Conservation (phyloP, 2,329 filamentous ascomycete genomes). For the Tolypocladium cylindrosporum region DNA sequence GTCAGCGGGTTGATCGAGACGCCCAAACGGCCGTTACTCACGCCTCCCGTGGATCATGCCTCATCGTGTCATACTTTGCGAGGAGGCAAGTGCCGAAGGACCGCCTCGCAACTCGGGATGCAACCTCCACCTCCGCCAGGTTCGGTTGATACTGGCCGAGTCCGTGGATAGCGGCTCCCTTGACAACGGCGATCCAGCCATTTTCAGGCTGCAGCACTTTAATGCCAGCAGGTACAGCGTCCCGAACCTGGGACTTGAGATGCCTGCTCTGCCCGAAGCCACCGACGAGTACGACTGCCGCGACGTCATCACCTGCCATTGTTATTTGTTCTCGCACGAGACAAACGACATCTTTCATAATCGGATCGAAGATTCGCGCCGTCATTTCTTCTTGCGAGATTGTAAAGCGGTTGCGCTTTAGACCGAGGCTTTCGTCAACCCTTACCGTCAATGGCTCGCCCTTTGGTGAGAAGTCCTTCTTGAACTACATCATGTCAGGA, state of each 20-base stretch:
- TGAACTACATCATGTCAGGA: conserved; percentile 17
- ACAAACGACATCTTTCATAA: conserved; percentile 31
- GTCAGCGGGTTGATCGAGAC: conserved; percentile 5
- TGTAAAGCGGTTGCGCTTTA: conserved; percentile 19
- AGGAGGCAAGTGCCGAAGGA: conserved; percentile 27
- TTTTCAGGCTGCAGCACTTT: conserved; percentile 37
- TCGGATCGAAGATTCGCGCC: conserved; percentile 38
- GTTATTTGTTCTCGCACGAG: conserved; percentile 30
- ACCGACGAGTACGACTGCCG: conserved; percentile 35
- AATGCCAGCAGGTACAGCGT: conserved; percentile 22
- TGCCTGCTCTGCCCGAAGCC: conserved; percentile 37
- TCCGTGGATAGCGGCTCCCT: conserved; percentile 37
- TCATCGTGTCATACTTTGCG: conserved; percentile 23
- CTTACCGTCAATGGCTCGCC: conserved; percentile 25
- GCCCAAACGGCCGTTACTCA: conserved; percentile 9
- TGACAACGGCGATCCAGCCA: conserved; percentile 40
- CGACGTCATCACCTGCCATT: conserved; percentile 22
- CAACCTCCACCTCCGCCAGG: conserved; percentile 17
- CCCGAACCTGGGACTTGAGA: conserved; percentile 28
- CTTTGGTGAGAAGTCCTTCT: conserved; percentile 26
- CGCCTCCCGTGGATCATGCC: conserved; percentile 26
- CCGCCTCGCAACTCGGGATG: conserved; percentile 24
- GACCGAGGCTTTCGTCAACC: conserved; percentile 21
- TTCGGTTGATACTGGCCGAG: conserved; percentile 19
- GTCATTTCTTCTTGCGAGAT: conserved; percentile 50